Base-by-base conservation (phyloP, 148 eudicot genomes). In the Rhododendron ovatum region DNA sequence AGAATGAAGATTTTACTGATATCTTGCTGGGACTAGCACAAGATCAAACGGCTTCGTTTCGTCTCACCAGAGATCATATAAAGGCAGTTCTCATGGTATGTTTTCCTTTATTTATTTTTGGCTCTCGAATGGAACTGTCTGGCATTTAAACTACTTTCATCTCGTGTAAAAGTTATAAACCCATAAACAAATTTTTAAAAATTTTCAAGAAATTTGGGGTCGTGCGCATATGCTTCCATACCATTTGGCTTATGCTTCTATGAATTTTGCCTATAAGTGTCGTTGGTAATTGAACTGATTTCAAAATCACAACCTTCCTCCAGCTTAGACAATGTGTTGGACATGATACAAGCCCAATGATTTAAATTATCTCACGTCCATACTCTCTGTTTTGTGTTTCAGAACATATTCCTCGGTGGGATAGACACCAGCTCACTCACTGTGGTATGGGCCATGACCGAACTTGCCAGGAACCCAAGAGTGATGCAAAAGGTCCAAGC, bases 1-100 rank as follows among this genome's bases (percentile, higher is more conserved):
- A 82, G 51, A 10, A 82, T 20, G 59, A 37, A 48, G 84, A 82
- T 37, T 22, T 82, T 20, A 17, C n/a, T 5, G 84, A 82, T 82
- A 37, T 28, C 30, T 53, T 82, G 50, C 28, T 82, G 24, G 50
- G 50, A 20, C 22, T 82, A 37, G 35, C 75, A 6, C 30, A 53
- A 14, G 24, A 57, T 18, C 41, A 35, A 61, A 63, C 53, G 2
- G 47, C 22, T 24, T 24, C n/a, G 0, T 37, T 77, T 77, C 48
- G 74, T 59, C 35, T 82, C 30, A 39, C 74, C 74, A 82, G 43
- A 50, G 74, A 82, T 11, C 53, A 63, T 39, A 82, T 82, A 10
- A 82, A 82, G 35, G 73, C 75, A 8, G 5, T 59, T 7, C 75
- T 82, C 5, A 22, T 61, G 48, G 84, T 82, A 82, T 8, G 50